Conservation (phyloP, 495 filamentous ascomycete species). For the Penicillium robsamsonii region DNA sequence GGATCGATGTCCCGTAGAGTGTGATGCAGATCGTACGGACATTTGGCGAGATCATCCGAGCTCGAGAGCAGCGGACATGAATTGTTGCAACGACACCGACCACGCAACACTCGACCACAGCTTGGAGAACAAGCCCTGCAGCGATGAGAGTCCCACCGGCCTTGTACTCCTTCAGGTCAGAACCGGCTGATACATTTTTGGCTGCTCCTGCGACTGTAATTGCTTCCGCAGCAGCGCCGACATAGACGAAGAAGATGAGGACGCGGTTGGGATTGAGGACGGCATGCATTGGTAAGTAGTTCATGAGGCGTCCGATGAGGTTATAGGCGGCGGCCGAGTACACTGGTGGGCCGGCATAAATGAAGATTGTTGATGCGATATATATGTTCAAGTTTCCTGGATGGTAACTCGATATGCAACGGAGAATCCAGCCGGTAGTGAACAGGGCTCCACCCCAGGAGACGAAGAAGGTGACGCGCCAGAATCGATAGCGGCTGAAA, state of each 20-base stretch:
- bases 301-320: conserved; percentile 53
- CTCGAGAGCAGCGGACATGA: conserved; percentile 26
- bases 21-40: conserved; percentile 35
- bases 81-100: conserved; percentile 35
- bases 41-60: conserved; percentile 29
- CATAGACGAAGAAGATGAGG: conserved; percentile 34
- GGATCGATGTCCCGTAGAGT: conserved; percentile 39
- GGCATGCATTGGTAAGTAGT: conserved; percentile 44
- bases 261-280: conserved; percentile 41
- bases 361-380: conserved; percentile 50
- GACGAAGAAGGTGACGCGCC: conserved; percentile 46
- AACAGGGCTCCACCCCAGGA: conserved; percentile 42
- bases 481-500: conserved; percentile 36
- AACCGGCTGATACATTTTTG: conserved; percentile 30
- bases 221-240: conserved; percentile 36
- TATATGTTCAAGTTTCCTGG: conserved; percentile 40
- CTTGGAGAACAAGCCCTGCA: conserved; percentile 36
- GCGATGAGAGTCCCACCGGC: conserved; percentile 33
- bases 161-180: conserved; percentile 21
- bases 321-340: conserved; percentile 60
- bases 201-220: conserved; percentile 40
- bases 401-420: conserved; percentile 39
- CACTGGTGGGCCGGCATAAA: conserved; percentile 53
- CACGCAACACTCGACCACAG: conserved; percentile 33
- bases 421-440: conserved; percentile 42